These are phyloP conservation scores for Corylus avellana DNA, from an alignment of 306 rosid species.

Conservation along the genomic window DNA sequence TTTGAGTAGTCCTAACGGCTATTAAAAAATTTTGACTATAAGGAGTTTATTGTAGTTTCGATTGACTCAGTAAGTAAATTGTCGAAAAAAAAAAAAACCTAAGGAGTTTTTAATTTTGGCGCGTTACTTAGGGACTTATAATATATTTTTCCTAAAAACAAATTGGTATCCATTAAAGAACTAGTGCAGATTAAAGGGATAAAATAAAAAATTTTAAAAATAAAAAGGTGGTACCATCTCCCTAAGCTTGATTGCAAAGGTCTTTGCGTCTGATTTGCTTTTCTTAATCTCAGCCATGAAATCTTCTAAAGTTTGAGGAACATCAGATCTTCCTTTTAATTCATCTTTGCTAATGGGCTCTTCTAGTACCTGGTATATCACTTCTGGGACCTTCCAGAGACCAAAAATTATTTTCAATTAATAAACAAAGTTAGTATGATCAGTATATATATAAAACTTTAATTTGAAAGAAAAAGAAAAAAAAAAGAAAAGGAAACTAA, in stretches of 20 bases:
- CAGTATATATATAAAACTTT: background rate
- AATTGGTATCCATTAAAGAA: too few relatives aligned
- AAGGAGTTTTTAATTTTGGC: too few relatives aligned
- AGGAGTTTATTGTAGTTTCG: too few relatives aligned
- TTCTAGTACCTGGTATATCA: constrained; percentile 74
- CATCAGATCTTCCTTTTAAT: constrained; percentile 70
- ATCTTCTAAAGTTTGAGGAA: constrained; percentile 84
- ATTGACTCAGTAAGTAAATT: too few relatives aligned
- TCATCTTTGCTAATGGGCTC: constrained; percentile 69
- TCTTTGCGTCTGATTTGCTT: constrained; percentile 63
- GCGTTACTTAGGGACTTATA: too few relatives aligned
- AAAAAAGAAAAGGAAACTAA: background rate
- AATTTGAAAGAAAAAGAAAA: background rate
- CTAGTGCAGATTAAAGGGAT: too few relatives aligned
- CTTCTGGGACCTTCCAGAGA: constrained; percentile 82
- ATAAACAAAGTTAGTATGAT: constrained; percentile 17
- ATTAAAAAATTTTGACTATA: too few relatives aligned
- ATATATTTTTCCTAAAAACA: too few relatives aligned
- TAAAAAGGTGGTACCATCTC: constrained; percentile 59
- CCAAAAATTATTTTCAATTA: constrained; percentile 33
- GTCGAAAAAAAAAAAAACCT: too few relatives aligned
- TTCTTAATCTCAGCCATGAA: constrained; percentile 77
- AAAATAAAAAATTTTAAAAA: background rate
- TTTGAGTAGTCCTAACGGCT: too few relatives aligned
- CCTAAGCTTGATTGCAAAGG: constrained; percentile 86